Evolutionary conservation across 2,329 filamentous ascomycete species (phyloP).

Genomic region (Boeremia exigua): DNA sequence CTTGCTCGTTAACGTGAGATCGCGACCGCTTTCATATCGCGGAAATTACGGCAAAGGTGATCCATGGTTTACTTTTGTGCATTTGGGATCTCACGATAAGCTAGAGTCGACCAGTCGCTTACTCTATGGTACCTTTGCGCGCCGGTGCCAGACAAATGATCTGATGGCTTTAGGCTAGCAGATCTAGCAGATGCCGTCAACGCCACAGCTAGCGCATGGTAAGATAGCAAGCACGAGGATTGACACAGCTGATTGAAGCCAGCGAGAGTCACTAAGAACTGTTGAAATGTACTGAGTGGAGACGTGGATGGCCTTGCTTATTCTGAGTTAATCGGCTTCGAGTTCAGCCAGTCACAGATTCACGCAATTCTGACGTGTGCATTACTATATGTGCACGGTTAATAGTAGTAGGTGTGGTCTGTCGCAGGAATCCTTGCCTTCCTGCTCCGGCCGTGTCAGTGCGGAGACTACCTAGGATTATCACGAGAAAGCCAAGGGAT

Average conservation of each 20-base stretch:
- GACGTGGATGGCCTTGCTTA: slow-evolving; percentile 8
- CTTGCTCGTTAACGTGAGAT: slow-evolving; percentile 6
- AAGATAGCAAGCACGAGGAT: not conserved
- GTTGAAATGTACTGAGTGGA: slow-evolving; percentile 15
- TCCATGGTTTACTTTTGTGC: slow-evolving; percentile 5
- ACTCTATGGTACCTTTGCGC: slow-evolving; percentile 14
- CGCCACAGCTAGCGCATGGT: slow-evolving; percentile 5
- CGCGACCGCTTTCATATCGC: slow-evolving; percentile 3
- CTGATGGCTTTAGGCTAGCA: slow-evolving; percentile 10
- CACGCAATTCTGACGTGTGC: slow-evolving; percentile 5
- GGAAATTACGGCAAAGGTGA: slow-evolving; percentile 9
- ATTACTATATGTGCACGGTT: not conserved
- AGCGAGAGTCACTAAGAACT: slow-evolving; percentile 5
- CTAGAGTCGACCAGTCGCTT: not conserved
- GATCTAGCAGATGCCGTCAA: slow-evolving; percentile 6
- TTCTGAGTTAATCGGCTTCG: not conserved
- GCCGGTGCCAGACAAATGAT: slow-evolving; percentile 8
- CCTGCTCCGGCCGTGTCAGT: slow-evolving; percentile 2
- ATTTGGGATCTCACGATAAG: slow-evolving; percentile 2
- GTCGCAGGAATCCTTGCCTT: not conserved
- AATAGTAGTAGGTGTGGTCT: not conserved
- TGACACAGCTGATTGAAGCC: slow-evolving; percentile 6
- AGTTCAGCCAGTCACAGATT: not conserved
- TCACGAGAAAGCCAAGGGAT: slow-evolving; percentile 7
- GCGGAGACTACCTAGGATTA: slow-evolving; percentile 1